Conservation (phyloP, 371 early-diverging fungal genomes). For the Mortierella sp. region DNA sequence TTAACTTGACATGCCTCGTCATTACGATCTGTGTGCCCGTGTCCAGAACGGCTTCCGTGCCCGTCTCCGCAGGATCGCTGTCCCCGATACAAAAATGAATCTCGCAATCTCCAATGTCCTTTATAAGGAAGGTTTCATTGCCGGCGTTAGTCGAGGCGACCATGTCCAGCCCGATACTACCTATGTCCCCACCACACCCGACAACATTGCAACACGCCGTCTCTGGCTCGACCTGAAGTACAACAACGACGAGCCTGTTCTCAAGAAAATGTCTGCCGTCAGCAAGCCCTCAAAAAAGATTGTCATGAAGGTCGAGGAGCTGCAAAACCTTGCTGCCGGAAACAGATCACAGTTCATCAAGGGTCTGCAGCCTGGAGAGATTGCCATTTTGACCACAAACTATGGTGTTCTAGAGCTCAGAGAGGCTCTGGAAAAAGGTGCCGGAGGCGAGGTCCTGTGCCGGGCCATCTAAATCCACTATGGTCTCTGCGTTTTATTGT, state of each 20-base stretch:
- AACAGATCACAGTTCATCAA: slow-evolving; percentile 78
- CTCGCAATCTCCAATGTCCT: slow-evolving; percentile 86
- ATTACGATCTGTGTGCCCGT: slow-evolving; percentile 93
- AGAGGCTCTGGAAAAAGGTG: slow-evolving; percentile 86
- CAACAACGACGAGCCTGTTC: slow-evolving; percentile 84
- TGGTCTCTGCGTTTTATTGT: too few species aligned
- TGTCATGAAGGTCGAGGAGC: slow-evolving; percentile 81
- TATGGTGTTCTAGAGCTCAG: slow-evolving; percentile 93
- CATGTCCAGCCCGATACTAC: slow-evolving; percentile 75
- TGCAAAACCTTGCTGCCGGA: slow-evolving; percentile 78
- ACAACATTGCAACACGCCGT: slow-evolving; percentile 88
- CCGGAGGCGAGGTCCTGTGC: slow-evolving; percentile 92
- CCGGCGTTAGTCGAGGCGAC: slow-evolving; percentile 84
- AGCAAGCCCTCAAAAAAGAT: slow-evolving; percentile 89
- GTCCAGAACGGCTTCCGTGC: slow-evolving; percentile 92
- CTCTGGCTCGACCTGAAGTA: slow-evolving; percentile 96
- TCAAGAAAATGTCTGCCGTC: slow-evolving; percentile 77
- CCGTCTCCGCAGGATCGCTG: slow-evolving; percentile 82
- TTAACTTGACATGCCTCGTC: slow-evolving; percentile 89
- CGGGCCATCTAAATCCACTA: slow-evolving; percentile 61
- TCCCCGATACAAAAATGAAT: slow-evolving; percentile 93
- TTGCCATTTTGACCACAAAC: slow-evolving; percentile 89
- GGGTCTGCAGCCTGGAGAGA: slow-evolving; percentile 90
- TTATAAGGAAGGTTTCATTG: slow-evolving; percentile 92
- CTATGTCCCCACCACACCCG: slow-evolving; percentile 82